Percentiles rank a stretch among this genome's conserved stretches.
These are phyloP conservation scores for Lentinula sp. DNA, from an alignment of 768 basidiomycete species.

Conservation along the genomic window DNA sequence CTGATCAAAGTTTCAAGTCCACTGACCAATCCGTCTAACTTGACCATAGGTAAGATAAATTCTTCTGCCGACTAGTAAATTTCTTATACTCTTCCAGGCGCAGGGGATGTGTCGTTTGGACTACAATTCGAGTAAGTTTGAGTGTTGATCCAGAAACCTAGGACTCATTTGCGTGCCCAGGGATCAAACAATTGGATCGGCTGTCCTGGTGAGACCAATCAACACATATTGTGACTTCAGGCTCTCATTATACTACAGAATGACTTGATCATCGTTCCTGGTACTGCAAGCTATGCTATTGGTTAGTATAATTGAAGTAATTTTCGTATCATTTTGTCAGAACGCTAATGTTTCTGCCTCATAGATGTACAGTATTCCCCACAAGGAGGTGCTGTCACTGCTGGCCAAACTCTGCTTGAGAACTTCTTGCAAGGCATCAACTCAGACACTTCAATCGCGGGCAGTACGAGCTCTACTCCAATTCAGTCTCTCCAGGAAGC, in stretches of 20 bases:
- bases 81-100: slow-evolving; percentile 22
- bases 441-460: slow-evolving; percentile 49
- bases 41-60: slow-evolving; percentile 29
- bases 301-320: slow-evolving; percentile 21
- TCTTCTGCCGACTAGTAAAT: background rate
- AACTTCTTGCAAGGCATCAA: slow-evolving; percentile 64
- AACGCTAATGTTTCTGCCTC: background rate
- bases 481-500: slow-evolving; percentile 58
- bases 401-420: slow-evolving; percentile 53
- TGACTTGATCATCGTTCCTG: slow-evolving; percentile 53
- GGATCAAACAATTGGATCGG: slow-evolving; percentile 49
- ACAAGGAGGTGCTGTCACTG: slow-evolving; percentile 42
- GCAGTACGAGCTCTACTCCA: slow-evolving; percentile 47
- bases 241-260: slow-evolving; percentile 24
- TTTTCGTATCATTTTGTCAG: background rate
- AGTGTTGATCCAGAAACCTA: background rate
- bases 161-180: slow-evolving; percentile 18
- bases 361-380: slow-evolving; percentile 58
- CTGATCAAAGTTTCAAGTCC: slow-evolving; percentile 58
- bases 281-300: slow-evolving; percentile 49
- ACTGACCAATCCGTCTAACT: slow-evolving; percentile 59
- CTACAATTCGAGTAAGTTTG: slow-evolving; percentile 47
- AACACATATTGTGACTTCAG: background rate
- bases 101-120: slow-evolving; percentile 58
- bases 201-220: slow-evolving; percentile 40